Evolutionary conservation across 2,329 filamentous ascomycete species (phyloP).

Genomic region (Coniochaeta sp.): DNA sequence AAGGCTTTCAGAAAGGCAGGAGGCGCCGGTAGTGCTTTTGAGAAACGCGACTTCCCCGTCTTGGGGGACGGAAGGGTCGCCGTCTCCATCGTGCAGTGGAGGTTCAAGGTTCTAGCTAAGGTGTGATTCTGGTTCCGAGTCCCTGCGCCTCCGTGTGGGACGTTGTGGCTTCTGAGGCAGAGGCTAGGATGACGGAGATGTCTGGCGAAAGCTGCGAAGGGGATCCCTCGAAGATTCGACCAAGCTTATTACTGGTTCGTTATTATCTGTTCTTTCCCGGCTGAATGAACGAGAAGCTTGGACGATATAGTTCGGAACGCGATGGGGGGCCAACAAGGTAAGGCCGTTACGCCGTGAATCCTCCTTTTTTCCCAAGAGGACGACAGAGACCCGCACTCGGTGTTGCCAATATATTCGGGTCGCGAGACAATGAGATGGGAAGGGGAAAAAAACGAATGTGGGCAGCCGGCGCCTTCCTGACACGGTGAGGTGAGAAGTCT

Average conservation of each 20-base stretch:
- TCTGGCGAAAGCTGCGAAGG: neutral
- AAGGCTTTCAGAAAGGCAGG: slow-evolving; percentile 20
- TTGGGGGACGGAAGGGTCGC: slow-evolving; percentile 16
- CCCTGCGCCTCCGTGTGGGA: neutral
- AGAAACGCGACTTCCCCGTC: slow-evolving; percentile 46
- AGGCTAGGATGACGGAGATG: neutral
- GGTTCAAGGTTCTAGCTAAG: neutral
- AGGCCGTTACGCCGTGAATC: neutral
- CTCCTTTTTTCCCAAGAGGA: slow-evolving; percentile 8
- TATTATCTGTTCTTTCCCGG: slow-evolving; percentile 4
- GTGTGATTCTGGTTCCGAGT: neutral
- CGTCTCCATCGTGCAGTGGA: slow-evolving; percentile 16
- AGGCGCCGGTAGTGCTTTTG: slow-evolving; percentile 48
- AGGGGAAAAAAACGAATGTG: neutral
- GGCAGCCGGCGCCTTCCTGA: slow-evolving; percentile 1
- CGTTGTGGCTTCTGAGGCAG: neutral
- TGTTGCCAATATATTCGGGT: slow-evolving; percentile 17
- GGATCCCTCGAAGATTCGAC: neutral
- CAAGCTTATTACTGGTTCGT: neutral
- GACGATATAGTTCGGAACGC: slow-evolving; percentile 7
- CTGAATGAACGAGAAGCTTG: slow-evolving; percentile 9
- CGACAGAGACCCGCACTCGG: slow-evolving; percentile 16
- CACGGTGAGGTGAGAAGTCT: neutral
- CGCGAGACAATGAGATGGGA: no score
- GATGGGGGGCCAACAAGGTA: neutral